Evolutionary conservation across 352 stramenopile species (phyloP).

Genomic region (Globisporangium sylvaticum): DNA sequence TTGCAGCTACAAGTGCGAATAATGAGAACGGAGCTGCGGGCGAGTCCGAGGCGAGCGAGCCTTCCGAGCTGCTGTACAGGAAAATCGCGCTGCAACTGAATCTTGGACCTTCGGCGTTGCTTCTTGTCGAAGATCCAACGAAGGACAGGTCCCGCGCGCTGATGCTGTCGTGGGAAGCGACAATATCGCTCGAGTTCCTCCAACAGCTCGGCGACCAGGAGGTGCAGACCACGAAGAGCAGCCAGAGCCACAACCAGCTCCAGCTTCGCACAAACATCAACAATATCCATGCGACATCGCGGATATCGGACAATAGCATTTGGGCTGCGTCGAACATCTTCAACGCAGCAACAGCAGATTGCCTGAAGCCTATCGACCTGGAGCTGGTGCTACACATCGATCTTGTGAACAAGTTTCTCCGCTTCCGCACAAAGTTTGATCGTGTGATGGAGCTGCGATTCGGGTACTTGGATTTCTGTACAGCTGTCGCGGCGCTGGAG

Average conservation of each 20-base stretch:
- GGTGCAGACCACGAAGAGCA: constrained; percentile 1
- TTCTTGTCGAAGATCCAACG: constrained; percentile 72
- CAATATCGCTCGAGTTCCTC: constrained; percentile 58
- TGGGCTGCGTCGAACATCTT: constrained; percentile 38
- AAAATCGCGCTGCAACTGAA: constrained; percentile 53
- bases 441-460: constrained; percentile 78
- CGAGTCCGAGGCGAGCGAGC: constrained; percentile 4
- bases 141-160: constrained; percentile 68
- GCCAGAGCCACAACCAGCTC: constrained; percentile 41
- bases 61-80: constrained; percentile 31
- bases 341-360: constrained; percentile 51
- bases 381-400: constrained; percentile 71
- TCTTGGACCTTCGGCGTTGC: constrained; percentile 56
- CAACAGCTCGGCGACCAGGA: constrained; percentile 27
- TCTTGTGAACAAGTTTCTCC: constrained; percentile 52
- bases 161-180: constrained; percentile 80
- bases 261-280: constrained; percentile 55
- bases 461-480: constrained; percentile 81
- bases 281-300: constrained; percentile 73
- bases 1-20: neutral
- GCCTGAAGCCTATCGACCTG: constrained; percentile 72
- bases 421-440: constrained; percentile 68
- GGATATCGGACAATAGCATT: constrained; percentile 69
- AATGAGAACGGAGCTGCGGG: neutral
- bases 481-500: constrained; percentile 54